phyloP scores from a whole-genome alignment of 805 yeast genomes.

The Candida khao-thaluensis region DNA sequence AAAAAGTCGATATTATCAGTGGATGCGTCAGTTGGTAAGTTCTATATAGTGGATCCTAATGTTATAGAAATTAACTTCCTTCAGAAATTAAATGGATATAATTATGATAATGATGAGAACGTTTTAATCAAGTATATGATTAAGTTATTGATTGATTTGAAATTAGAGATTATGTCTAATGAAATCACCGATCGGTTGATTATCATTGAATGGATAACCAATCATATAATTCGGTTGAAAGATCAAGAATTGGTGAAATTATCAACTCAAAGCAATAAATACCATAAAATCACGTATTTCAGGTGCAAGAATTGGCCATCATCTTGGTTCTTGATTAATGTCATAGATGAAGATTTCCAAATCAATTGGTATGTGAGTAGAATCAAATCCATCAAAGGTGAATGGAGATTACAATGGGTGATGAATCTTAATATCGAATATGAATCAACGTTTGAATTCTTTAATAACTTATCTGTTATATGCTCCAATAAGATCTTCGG shows the following conservation, averaged over 20 bases:
- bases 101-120: constrained; percentile 25
- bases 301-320: constrained; percentile 55
- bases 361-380: constrained; percentile 54
- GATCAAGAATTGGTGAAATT: constrained; percentile 47
- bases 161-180: constrained; percentile 47
- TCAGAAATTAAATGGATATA: constrained; percentile 29
- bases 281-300: constrained; percentile 35
- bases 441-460: constrained; percentile 30
- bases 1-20: constrained; percentile 37
- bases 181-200: constrained; percentile 56
- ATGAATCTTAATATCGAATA: constrained; percentile 11
- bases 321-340: constrained; percentile 52
- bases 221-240: constrained; percentile 50
- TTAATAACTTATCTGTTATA: constrained; percentile 38
- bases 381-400: constrained; percentile 48
- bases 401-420: constrained; percentile 56
- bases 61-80: constrained; percentile 33
- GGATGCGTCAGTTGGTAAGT: constrained; percentile 40
- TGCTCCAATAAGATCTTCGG: constrained; percentile 50
- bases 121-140: constrained; percentile 33
- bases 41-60: constrained; percentile 40
- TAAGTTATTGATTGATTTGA: constrained; percentile 41
- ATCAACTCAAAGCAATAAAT: constrained; percentile 14
- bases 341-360: constrained; percentile 36
- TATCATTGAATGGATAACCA: constrained; percentile 70